Conservation (phyloP, 2,329 filamentous ascomycete genomes). For the Colletotrichum ledebouriae region DNA sequence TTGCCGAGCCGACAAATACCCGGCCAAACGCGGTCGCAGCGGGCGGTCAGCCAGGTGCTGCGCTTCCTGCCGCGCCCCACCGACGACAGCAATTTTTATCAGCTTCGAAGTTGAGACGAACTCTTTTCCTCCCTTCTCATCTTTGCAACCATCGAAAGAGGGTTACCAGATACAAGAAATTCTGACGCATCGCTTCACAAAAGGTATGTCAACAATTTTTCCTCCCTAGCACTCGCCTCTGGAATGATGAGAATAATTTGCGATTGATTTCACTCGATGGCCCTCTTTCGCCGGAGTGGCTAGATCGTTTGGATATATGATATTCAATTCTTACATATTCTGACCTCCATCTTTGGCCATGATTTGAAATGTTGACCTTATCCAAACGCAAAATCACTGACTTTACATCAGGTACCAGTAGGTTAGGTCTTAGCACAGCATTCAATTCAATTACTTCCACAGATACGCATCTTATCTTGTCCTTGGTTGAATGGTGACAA, state of each 20-base stretch:
- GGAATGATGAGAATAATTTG: constrained; percentile 97
- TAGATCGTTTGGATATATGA: constrained; percentile 83
- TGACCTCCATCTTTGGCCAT: constrained; percentile 66
- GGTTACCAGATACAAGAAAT: neutral
- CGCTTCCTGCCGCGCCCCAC: constrained; percentile 30
- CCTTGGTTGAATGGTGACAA: no score
- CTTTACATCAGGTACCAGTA: constrained; percentile 8
- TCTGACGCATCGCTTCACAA: neutral
- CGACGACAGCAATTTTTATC: constrained; percentile 31
- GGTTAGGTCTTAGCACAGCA: no score
- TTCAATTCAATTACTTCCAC: no score
- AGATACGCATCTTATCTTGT: no score
- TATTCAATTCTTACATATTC: constrained; percentile 99
- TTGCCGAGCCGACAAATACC: constrained; percentile 25
- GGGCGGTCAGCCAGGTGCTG: constrained; percentile 8
- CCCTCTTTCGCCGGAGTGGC: constrained; percentile 89
- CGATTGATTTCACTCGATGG: constrained; percentile 93
- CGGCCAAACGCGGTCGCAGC: neutral
- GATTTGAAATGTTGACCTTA: neutral
- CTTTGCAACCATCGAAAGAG: constrained; percentile 20
- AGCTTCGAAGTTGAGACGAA: constrained; percentile 4
- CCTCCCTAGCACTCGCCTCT: constrained; percentile 41
- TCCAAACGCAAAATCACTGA: constrained; percentile 4
- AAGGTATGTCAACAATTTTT: constrained; percentile 45
- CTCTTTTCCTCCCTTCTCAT: neutral